phyloP scores from a whole-genome alignment of 164 flowering plant species.

The Saururus chinensis region DNA sequence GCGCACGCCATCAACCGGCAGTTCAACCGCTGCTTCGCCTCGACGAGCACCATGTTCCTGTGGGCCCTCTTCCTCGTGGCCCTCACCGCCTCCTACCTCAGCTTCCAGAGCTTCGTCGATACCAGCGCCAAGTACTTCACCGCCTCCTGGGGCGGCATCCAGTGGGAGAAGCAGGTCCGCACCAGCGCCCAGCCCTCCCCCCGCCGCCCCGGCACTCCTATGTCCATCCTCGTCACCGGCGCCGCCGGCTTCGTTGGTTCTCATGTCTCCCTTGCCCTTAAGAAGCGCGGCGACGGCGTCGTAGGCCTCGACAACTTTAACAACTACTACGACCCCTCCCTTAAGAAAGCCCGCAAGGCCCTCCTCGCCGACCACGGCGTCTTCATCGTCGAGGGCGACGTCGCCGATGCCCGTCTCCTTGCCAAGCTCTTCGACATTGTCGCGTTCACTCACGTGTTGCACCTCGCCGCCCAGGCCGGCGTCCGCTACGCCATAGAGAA shows the following conservation, averaged over 20 bases:
- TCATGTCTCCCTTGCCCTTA: conserved; percentile 14
- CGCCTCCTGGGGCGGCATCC: conserved; percentile 15
- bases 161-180: conserved; percentile 19
- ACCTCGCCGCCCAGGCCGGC: conserved; percentile 19
- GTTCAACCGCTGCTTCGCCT: conserved; percentile 13
- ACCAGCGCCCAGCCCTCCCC: conserved; percentile 6
- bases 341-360: conserved; percentile 10
- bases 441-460: conserved; percentile 17
- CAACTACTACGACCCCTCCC: conserved; percentile 16
- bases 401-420: conserved; percentile 12
- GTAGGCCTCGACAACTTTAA: conserved; percentile 21
- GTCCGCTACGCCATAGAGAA: conserved; percentile 17
- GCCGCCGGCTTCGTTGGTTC: conserved; percentile 17
- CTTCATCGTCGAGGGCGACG: conserved; percentile 16
- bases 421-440: conserved; percentile 16
- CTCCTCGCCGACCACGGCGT: conserved; percentile 8
- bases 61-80: conserved; percentile 25
- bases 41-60: conserved; percentile 19
- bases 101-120: conserved; percentile 13
- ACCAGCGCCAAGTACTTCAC: conserved; percentile 12
- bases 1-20: conserved; percentile 14
- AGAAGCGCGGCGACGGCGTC: conserved; percentile 20
- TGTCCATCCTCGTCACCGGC: conserved; percentile 16
- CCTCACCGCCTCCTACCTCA: conserved; percentile 13
- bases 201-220: not conserved